Conservation (phyloP, 2,329 filamentous ascomycete species). For the Clarireedia monteithiana region DNA sequence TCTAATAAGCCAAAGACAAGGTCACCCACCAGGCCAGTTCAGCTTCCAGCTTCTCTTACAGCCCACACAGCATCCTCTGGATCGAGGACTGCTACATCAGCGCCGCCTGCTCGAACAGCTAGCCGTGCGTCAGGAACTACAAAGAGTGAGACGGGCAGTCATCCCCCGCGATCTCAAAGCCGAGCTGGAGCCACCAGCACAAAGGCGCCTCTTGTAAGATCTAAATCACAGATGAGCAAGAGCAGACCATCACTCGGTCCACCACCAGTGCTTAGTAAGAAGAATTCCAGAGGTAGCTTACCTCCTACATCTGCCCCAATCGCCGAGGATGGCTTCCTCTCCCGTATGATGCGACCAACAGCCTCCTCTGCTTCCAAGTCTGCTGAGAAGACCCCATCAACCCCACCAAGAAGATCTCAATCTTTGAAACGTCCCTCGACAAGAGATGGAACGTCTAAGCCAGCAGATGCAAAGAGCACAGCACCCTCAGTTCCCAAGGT, state of each 20-base stretch:
- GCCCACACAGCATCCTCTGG: conserved; percentile 64
- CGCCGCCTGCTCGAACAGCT: conserved; percentile 32
- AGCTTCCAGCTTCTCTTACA: conserved; percentile 58
- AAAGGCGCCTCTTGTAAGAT: conserved; percentile 17
- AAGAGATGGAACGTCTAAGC: conserved; percentile 23
- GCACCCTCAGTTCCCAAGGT: conserved; percentile 7
- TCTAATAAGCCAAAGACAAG: conserved; percentile 54
- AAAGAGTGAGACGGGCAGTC: conserved; percentile 17
- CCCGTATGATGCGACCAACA: conserved; percentile 76
- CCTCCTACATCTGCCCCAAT: conserved; percentile 42
- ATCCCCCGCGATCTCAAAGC: conserved; percentile 29
- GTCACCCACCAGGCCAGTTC: conserved; percentile 62
- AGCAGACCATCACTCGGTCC: conserved; percentile 40
- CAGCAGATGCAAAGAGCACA: conserved; percentile 12
- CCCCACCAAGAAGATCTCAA: conserved; percentile 33
- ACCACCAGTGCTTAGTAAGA: conserved; percentile 43
- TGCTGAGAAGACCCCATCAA: conserved; percentile 49
- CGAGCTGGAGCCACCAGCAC: conserved; percentile 18
- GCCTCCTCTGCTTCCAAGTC: conserved; percentile 61
- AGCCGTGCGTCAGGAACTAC: conserved; percentile 34
- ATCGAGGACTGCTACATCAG: conserved; percentile 46
- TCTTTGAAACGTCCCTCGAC: conserved; percentile 21
- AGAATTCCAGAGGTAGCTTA: conserved; percentile 41
- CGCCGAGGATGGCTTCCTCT: conserved; percentile 64
- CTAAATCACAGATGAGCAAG: conserved; percentile 22